Percentiles rank a stretch among this genome's conserved stretches.
Conservation (phyloP, 2,329 filamentous ascomycete species). For the Penicillium sp. region DNA sequence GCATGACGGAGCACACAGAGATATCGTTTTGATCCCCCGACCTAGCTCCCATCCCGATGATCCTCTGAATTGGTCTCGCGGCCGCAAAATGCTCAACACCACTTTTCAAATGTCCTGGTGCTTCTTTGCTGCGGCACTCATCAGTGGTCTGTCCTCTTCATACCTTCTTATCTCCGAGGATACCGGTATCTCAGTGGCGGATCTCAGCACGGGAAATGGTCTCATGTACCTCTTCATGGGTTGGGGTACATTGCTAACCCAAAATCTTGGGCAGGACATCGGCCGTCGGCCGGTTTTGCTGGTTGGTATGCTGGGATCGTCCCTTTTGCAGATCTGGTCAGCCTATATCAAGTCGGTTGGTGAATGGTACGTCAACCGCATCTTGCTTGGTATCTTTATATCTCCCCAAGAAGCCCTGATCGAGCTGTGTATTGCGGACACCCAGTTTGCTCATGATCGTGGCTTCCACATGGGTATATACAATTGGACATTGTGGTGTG, state of each 20-base stretch:
- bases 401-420: constrained; percentile 54
- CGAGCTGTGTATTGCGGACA: constrained; percentile 50
- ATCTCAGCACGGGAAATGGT: constrained; percentile 54
- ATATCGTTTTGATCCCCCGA: constrained; percentile 17
- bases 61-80: constrained; percentile 19
- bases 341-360: constrained; percentile 48
- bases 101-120: constrained; percentile 11
- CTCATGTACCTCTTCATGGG: constrained; percentile 55
- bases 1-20: constrained; percentile 1
- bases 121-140: constrained; percentile 8
- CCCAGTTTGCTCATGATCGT: constrained; percentile 50
- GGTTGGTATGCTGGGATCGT: constrained; percentile 28
- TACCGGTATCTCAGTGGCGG: constrained; percentile 47
- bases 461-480: constrained; percentile 49
- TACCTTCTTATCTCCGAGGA: constrained; percentile 16
- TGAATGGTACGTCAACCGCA: constrained; percentile 51
- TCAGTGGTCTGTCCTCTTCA: constrained; percentile 10
- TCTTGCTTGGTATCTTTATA: constrained; percentile 51
- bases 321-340: constrained; percentile 39
- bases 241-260: constrained; percentile 56
- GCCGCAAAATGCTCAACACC: constrained; percentile 7
- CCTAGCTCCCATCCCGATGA: constrained; percentile 17
- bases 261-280: constrained; percentile 55
- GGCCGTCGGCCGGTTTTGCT: constrained; percentile 50
- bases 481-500: constrained; percentile 46